Conservation (phyloP, 768 basidiomycete genomes). For the Tylopilus cervinicoccineus region DNA sequence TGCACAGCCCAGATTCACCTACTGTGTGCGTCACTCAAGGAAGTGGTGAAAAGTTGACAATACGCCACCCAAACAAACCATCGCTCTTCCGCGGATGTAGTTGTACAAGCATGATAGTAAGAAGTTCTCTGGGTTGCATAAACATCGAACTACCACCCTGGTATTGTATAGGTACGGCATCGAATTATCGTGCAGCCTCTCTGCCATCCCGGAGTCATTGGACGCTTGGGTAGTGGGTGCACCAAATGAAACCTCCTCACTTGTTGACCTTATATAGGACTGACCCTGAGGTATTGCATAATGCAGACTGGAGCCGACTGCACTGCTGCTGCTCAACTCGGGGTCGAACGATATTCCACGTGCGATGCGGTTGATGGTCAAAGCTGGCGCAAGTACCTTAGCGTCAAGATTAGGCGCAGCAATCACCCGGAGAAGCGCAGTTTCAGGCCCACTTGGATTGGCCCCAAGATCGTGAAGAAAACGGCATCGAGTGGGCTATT, state of each 20-base stretch:
- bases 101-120: too few species aligned
- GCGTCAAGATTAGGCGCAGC: not conserved
- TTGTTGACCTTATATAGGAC: not conserved
- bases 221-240: too few species aligned
- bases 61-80: too few species aligned
- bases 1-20: too few species aligned
- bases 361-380: not conserved
- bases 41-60: too few species aligned
- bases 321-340: not conserved
- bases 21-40: too few species aligned
- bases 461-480: not conserved
- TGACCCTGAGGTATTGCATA: not conserved
- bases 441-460: not conserved
- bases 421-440: not conserved
- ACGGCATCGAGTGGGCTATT: not conserved
- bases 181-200: not conserved
- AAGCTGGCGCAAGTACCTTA: not conserved
- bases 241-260: not conserved
- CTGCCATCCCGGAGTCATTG: not conserved
- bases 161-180: not conserved
- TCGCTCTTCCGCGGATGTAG: too few species aligned
- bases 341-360: not conserved
- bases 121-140: not conserved
- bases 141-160: not conserved
- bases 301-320: not conserved